A percentile compares a stretch with the other conserved stretches of the same genome.
Conservation (phyloP, 257 asterid genomes). For the Lithospermum erythrorhizon region DNA sequence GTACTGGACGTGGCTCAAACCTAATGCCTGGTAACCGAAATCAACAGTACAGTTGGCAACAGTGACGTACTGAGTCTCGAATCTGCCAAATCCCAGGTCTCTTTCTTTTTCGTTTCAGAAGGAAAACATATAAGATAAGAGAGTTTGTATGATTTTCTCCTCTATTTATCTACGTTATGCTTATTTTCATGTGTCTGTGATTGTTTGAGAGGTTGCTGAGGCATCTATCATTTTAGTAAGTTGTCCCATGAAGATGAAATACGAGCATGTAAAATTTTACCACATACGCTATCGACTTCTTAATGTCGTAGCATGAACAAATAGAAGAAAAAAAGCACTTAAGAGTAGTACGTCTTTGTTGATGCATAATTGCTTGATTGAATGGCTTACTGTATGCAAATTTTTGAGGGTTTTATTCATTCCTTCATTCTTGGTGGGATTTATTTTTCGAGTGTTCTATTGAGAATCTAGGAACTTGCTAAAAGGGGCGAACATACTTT, state of each 20-base stretch:
- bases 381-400: not conserved
- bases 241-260: not conserved
- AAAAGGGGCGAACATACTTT: too few relatives aligned
- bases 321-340: not conserved
- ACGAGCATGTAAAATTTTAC: not conserved
- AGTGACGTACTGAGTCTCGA: constrained; percentile 20
- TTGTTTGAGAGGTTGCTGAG: not conserved
- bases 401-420: too few relatives aligned
- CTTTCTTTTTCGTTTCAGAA: not conserved
- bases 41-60: constrained; percentile 88
- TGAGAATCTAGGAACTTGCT: too few relatives aligned
- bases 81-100: not conserved
- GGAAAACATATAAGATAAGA: not conserved
- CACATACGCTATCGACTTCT: not conserved
- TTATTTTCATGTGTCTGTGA: not conserved
- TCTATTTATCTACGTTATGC: not conserved
- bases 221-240: not conserved
- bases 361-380: not conserved
- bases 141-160: too few relatives aligned
- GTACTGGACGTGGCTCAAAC: constrained; percentile 78
- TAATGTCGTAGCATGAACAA: not conserved
- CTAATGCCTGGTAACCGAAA: constrained; percentile 55
- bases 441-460: too few relatives aligned
- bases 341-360: too few relatives aligned
- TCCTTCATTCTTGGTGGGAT: too few relatives aligned